Base-by-base conservation (phyloP, 73 alveolate species). In the Tetrahymena borealis region DNA sequence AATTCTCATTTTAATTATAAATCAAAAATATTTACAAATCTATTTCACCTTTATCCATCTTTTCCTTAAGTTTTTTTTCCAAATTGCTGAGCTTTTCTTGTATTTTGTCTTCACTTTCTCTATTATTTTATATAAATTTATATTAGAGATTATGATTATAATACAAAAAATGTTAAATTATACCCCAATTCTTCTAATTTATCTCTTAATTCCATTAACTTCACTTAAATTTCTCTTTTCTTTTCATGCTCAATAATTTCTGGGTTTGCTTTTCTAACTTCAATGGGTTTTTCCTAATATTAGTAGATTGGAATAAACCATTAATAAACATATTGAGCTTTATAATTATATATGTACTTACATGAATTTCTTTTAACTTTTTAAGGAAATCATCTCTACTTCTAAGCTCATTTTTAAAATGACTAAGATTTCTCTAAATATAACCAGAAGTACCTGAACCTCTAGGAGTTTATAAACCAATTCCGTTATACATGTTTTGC, bases 311-410 rank as follows among this genome's bases (percentile, higher is more conserved):
- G 28, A 60, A 24, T 13, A 60, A 60, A 60, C 9, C 9, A 20
- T 20, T 3, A 60, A 5, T 5, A 5, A n/a, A n/a, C n/a, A n/a
- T n/a, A n/a, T n/a, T n/a, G n/a, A n/a, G n/a, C n/a, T n/a, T n/a
- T n/a, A n/a, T n/a, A n/a, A n/a, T n/a, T n/a, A n/a, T n/a, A n/a
- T n/a, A n/a, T n/a, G n/a, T n/a, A n/a, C 10, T 60, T 60, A 60
- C 85, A 60, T 60, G 85, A 20, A 60, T 60, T 60, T 60, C 85
- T 60, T 60, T 60, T 3, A 60, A 18, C 31, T 60, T 8, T 60
- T 60, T 60, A 60, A 60, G 85, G 85, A 60, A 60, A 60, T 60
- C 85, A 60, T 60, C 85, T 60, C 85, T 60, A 60, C 85, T 60
- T 20, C 37, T 60, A 0, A 60, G 85, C n/a, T 60, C 85, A 24